These are phyloP conservation scores for Tremella yokohamensis DNA, from an alignment of 768 basidiomycete genomes.

Conservation along the genomic window DNA sequence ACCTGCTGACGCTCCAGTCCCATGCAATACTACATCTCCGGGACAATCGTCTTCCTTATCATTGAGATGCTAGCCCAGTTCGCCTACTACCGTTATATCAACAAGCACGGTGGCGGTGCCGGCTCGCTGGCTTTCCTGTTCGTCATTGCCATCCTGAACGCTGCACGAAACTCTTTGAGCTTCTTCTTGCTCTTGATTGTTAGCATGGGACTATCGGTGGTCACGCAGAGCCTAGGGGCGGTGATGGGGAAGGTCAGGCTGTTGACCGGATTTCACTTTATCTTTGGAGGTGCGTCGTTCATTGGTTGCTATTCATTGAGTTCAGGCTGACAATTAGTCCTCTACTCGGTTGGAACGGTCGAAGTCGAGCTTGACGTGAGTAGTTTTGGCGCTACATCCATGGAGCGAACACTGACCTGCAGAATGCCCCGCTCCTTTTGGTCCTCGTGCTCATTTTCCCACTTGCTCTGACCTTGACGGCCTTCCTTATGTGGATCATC, in stretches of 20 bases:
- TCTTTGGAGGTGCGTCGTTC: slow-evolving; percentile 76
- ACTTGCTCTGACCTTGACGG: slow-evolving; percentile 88
- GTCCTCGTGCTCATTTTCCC: slow-evolving; percentile 89
- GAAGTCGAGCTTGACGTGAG: slow-evolving; percentile 77
- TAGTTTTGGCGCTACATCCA: neutral
- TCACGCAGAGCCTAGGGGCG: slow-evolving; percentile 76
- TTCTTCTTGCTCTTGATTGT: slow-evolving; percentile 95
- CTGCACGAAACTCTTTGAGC: slow-evolving; percentile 83
- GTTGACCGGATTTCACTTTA: slow-evolving; percentile 77
- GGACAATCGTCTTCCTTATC: slow-evolving; percentile 76
- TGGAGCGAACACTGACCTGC: neutral
- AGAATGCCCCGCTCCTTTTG: slow-evolving; percentile 71
- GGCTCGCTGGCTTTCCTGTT: slow-evolving; percentile 75
- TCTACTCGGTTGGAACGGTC: slow-evolving; percentile 93
- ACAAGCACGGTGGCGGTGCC: slow-evolving; percentile 54
- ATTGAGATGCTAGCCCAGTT: slow-evolving; percentile 91
- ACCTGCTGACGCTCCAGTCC: slow-evolving; percentile 15
- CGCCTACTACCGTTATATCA: slow-evolving; percentile 94
- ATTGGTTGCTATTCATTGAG: neutral
- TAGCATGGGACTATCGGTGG: slow-evolving; percentile 84
- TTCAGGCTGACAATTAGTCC: slow-evolving; percentile 55
- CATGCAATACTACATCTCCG: slow-evolving; percentile 81
- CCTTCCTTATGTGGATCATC: slow-evolving; percentile 94
- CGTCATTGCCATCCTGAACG: slow-evolving; percentile 86
- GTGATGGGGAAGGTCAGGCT: slow-evolving; percentile 80